These are phyloP conservation scores for Beta lomatogona DNA, from an alignment of 179 eudicot genomes.

Conservation along the genomic window DNA sequence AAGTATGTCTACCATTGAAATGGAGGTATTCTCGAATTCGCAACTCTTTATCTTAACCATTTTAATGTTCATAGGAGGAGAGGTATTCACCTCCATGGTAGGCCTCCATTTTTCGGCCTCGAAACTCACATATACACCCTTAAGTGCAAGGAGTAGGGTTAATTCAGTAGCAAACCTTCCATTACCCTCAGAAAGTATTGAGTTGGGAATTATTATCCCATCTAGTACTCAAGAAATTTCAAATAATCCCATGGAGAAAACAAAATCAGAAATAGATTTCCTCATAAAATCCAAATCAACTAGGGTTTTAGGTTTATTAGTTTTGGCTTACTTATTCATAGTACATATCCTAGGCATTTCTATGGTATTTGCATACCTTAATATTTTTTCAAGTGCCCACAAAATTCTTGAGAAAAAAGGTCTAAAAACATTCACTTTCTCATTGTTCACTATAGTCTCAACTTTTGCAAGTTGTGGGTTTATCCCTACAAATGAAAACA, in stretches of 20 bases:
- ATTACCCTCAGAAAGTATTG: slow-evolving; percentile 19
- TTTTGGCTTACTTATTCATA: slow-evolving; percentile 43
- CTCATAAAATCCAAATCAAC: slow-evolving; percentile 46
- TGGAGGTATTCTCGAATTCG: slow-evolving; percentile 73
- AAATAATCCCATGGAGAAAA: slow-evolving; percentile 10
- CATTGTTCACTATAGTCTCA: slow-evolving; percentile 57
- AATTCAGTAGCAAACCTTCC: slow-evolving; percentile 21
- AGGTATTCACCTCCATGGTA: slow-evolving; percentile 66
- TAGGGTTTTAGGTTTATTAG: slow-evolving; percentile 45
- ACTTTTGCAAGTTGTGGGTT: slow-evolving; percentile 77
- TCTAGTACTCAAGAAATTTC: not conserved
- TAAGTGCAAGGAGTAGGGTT: slow-evolving; percentile 28
- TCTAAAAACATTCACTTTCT: slow-evolving; percentile 44
- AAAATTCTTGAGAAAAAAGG: slow-evolving; percentile 51
- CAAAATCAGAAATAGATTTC: slow-evolving; percentile 33
- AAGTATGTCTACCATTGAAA: slow-evolving; percentile 79
- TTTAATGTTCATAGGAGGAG: slow-evolving; percentile 74
- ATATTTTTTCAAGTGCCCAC: slow-evolving; percentile 34
- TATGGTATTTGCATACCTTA: slow-evolving; percentile 37
- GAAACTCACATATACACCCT: slow-evolving; percentile 31
- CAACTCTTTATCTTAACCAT: slow-evolving; percentile 63
- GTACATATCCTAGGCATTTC: slow-evolving; percentile 45
- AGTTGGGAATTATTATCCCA: slow-evolving; percentile 10
- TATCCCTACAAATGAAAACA: slow-evolving; percentile 82
- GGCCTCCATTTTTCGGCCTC: slow-evolving; percentile 46